These are phyloP conservation scores for Aschersonia sp. DNA, from an alignment of 2,329 filamentous ascomycete genomes.

Conservation along the genomic window DNA sequence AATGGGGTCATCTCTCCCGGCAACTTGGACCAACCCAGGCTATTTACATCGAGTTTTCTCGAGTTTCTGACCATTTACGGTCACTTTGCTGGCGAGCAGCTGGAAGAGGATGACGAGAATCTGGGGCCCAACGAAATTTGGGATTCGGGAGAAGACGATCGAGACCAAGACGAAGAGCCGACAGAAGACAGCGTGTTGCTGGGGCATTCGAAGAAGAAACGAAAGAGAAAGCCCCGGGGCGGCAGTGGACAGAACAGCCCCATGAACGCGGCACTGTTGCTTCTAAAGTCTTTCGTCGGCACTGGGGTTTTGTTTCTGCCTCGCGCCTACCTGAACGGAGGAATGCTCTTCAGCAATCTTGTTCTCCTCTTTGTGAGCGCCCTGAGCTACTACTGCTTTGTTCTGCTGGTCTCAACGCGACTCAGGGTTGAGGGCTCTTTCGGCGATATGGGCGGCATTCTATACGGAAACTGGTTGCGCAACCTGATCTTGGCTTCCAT, in stretches of 20 bases:
- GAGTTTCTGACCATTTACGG: slow-evolving; percentile 93
- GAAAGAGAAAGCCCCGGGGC: slow-evolving; percentile 62
- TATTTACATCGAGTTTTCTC: slow-evolving; percentile 85
- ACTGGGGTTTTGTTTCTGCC: slow-evolving; percentile 91
- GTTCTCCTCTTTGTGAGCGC: slow-evolving; percentile 75
- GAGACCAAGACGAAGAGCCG: slow-evolving; percentile 59
- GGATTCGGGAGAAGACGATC: slow-evolving; percentile 57
- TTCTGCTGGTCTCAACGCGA: slow-evolving; percentile 77
- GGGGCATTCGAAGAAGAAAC: slow-evolving; percentile 56
- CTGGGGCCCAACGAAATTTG: slow-evolving; percentile 84
- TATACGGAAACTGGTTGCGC: slow-evolving; percentile 86
- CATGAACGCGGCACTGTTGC: slow-evolving; percentile 64
- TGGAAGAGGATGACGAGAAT: slow-evolving; percentile 92
- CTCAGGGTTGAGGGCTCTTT: slow-evolving; percentile 85
- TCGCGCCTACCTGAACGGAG: slow-evolving; percentile 85
- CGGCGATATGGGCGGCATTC: slow-evolving; percentile 83
- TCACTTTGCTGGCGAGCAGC: slow-evolving; percentile 91
- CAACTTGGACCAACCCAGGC: slow-evolving; percentile 24
- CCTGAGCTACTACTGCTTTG: slow-evolving; percentile 95
- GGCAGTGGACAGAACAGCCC: slow-evolving; percentile 64
- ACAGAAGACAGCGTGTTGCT: slow-evolving; percentile 80
- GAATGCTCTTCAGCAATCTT: slow-evolving; percentile 91
- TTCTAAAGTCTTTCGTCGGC: slow-evolving; percentile 95
- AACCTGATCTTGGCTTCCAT: slow-evolving; percentile 80
- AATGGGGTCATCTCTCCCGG: slow-evolving; percentile 18